Percentiles rank a stretch among this genome's conserved stretches.
These are phyloP conservation scores for Raphanus hybrid DNA, from an alignment of 441 rosid genomes.

Conservation along the genomic window DNA sequence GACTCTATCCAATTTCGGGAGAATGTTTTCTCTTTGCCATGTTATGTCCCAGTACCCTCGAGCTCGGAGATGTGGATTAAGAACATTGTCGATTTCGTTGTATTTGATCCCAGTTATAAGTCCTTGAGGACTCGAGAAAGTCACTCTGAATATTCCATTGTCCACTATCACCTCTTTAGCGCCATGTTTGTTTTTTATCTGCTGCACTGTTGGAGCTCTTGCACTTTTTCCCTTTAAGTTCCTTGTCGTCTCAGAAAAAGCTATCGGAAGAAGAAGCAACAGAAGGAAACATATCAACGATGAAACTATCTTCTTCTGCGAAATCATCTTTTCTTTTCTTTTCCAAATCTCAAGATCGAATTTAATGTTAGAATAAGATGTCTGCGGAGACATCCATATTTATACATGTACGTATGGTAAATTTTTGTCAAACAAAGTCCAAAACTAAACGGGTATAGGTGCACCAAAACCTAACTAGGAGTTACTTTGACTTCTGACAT, in stretches of 20 bases:
- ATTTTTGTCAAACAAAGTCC: constrained; percentile 26
- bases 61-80: constrained; percentile 44
- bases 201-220: constrained; percentile 35
- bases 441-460: constrained; percentile 36
- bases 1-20: constrained; percentile 43
- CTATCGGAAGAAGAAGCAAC: constrained; percentile 31
- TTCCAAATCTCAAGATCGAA: constrained; percentile 18
- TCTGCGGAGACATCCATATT: constrained; percentile 10
- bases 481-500: no score
- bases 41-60: constrained; percentile 47
- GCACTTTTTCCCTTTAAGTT: constrained; percentile 11
- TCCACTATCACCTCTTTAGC: constrained; percentile 52
- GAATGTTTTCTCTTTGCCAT: constrained; percentile 31
- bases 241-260: constrained; percentile 32
- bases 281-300: constrained; percentile 17
- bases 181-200: constrained; percentile 26
- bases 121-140: constrained; percentile 56
- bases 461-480: constrained; percentile 37
- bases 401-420: constrained; percentile 9
- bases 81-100: constrained; percentile 77
- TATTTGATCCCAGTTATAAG: constrained; percentile 54
- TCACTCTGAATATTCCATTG: constrained; percentile 54
- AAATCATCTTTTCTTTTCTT: constrained; percentile 13
- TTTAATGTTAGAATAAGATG: constrained; percentile 15
- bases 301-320: constrained; percentile 24